phyloP scores from a whole-genome alignment of 257 asterid species.

The Leonotis leonurus region DNA sequence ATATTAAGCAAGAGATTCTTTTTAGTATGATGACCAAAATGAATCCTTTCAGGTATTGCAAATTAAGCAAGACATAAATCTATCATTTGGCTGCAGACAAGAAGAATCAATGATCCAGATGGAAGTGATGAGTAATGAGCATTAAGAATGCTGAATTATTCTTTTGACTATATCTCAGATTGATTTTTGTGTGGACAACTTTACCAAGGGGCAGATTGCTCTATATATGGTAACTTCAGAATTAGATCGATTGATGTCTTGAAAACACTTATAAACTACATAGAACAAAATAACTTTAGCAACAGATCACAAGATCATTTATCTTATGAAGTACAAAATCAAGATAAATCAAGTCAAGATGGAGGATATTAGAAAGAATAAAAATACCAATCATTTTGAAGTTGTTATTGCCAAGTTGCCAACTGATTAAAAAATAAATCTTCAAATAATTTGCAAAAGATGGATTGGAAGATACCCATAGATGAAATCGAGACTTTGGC shows the following conservation, averaged over 20 bases:
- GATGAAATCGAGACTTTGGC: too few species aligned
- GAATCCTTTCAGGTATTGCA: conserved; percentile 87
- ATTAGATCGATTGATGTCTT: conserved; percentile 68
- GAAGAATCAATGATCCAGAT: conserved; percentile 74
- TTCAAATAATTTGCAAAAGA: neutral
- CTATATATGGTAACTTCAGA: conserved; percentile 78
- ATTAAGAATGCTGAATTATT: conserved; percentile 57
- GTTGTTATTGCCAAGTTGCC: neutral
- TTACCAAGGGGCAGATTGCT: conserved; percentile 60
- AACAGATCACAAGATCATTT: conserved; percentile 14
- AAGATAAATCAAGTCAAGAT: conserved; percentile 11
- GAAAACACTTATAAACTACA: conserved; percentile 37
- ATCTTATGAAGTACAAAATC: conserved; percentile 5
- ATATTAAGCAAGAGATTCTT: conserved; percentile 34
- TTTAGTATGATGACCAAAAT: conserved; percentile 57
- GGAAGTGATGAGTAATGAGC: conserved; percentile 60
- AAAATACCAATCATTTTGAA: neutral
- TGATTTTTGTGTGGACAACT: conserved; percentile 48
- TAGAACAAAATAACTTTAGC: conserved; percentile 4
- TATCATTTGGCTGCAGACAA: conserved; percentile 55
- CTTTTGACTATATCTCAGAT: conserved; percentile 51
- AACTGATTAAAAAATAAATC: neutral
- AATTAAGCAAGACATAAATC: conserved; percentile 64
- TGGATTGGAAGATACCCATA: too few species aligned
- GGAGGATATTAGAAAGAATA: conserved; percentile 5